Evolutionary conservation across 2,329 filamentous ascomycete genomes (phyloP).

Genomic region (Byssothecium circinans): DNA sequence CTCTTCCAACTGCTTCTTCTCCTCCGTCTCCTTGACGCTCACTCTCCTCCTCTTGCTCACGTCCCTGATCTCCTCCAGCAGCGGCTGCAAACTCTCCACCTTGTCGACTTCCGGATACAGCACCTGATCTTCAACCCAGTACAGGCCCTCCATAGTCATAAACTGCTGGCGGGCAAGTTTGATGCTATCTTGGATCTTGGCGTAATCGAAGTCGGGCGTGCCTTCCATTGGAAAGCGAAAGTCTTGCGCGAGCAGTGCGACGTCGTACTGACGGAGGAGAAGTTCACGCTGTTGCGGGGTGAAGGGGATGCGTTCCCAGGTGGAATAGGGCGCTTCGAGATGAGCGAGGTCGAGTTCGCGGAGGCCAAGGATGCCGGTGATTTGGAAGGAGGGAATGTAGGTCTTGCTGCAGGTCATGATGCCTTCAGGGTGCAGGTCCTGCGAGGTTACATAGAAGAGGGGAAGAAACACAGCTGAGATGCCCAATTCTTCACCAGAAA

Average conservation of each 20-base stretch:
- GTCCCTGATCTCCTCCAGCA: constrained; percentile 34
- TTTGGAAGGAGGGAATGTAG: constrained; percentile 45
- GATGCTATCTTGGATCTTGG: constrained; percentile 39
- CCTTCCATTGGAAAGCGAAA: constrained; percentile 43
- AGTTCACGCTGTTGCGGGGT: constrained; percentile 37
- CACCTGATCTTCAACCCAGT: constrained; percentile 40
- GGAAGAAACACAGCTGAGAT: constrained; percentile 44
- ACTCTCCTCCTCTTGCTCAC: constrained; percentile 29
- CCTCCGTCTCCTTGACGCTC: constrained; percentile 22
- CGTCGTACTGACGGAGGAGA: constrained; percentile 42
- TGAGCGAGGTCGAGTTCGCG: constrained; percentile 42
- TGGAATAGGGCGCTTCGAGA: constrained; percentile 34
- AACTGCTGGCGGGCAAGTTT: constrained; percentile 42
- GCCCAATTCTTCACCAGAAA: constrained; percentile 43
- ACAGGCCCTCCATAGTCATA: constrained; percentile 41
- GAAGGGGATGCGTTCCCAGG: constrained; percentile 43
- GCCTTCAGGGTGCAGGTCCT: constrained; percentile 28
- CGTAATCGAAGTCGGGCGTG: constrained; percentile 41
- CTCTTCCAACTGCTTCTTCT: constrained; percentile 17
- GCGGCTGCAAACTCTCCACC: constrained; percentile 27
- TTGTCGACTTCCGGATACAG: constrained; percentile 35
- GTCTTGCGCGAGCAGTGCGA: constrained; percentile 44
- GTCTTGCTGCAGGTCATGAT: constrained; percentile 22
- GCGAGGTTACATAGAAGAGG: constrained; percentile 37
- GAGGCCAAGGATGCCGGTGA: constrained; percentile 45